phyloP scores from a whole-genome alignment of 108 stramenopile genomes.

The Nitzschia sp. region DNA sequence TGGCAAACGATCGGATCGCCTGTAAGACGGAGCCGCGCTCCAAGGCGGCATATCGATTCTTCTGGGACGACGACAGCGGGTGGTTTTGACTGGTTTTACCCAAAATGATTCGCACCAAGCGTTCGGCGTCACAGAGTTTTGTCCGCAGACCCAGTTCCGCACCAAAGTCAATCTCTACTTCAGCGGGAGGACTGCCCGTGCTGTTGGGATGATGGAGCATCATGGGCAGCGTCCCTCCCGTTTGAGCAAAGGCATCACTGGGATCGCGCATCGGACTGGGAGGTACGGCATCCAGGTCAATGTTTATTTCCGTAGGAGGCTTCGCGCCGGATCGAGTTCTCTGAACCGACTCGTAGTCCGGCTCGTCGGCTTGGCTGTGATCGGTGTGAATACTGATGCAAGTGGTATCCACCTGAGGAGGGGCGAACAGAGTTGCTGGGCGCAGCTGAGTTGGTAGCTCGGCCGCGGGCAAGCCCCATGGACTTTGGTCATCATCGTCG shows the following conservation, averaged over 20 bases:
- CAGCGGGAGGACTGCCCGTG: not conserved
- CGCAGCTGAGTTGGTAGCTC: not conserved
- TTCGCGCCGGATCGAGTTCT: not conserved
- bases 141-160: constrained; percentile 21
- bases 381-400: not conserved
- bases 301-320: constrained; percentile 27
- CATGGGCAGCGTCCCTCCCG: not conserved
- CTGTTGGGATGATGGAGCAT: not conserved
- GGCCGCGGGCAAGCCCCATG: not conserved
- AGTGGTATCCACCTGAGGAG: not conserved
- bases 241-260: not conserved
- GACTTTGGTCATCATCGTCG: constrained; percentile 13
- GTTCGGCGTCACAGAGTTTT: constrained; percentile 38
- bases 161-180: not conserved
- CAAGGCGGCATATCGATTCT: not conserved
- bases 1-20: constrained; percentile 34
- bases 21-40: constrained; percentile 27
- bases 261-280: constrained; percentile 41
- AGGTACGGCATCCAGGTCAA: constrained; percentile 28
- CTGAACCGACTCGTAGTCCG: not conserved
- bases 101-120: constrained; percentile 30
- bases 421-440: not conserved
- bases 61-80: not conserved
- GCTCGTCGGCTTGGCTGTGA: not conserved
- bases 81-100: constrained; percentile 5